Percentiles rank a stretch among this genome's conserved stretches.
Evolutionary conservation across 768 basidiomycete species (phyloP).

Genomic region (Leccinum broughii): DNA sequence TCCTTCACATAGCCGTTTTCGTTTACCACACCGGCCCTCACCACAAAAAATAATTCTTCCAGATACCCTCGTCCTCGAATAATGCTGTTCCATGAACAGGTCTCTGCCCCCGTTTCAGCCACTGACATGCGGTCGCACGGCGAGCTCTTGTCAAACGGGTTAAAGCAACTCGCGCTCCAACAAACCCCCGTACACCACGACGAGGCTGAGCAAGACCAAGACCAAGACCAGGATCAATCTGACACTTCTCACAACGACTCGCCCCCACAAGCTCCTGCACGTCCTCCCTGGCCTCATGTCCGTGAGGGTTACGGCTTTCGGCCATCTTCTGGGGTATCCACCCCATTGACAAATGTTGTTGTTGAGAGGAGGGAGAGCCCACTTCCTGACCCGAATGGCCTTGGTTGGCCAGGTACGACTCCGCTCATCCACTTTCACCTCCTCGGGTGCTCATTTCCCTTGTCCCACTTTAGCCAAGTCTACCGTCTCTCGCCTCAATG

Average conservation of each 20-base stretch:
- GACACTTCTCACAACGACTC: slow-evolving; percentile 13
- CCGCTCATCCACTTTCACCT: not conserved
- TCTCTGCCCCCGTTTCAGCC: not conserved
- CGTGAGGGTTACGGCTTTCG: slow-evolving; percentile 86
- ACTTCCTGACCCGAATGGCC: slow-evolving; percentile 61
- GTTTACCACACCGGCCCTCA: not conserved
- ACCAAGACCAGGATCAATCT: not conserved
- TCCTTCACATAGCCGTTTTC: slow-evolving; percentile 28
- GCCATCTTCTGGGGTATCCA: slow-evolving; percentile 62
- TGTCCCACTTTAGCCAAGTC: slow-evolving; percentile 67
- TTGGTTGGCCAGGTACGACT: slow-evolving; percentile 87
- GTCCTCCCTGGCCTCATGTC: slow-evolving; percentile 37
- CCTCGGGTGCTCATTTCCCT: slow-evolving; percentile 15
- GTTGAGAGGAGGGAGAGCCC: slow-evolving; percentile 33
- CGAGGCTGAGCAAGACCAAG: slow-evolving; percentile 1
- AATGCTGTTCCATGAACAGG: not conserved
- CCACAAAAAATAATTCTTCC: not conserved
- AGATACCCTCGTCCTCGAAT: not conserved
- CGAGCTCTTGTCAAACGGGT: slow-evolving; percentile 44
- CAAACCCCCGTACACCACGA: slow-evolving; percentile 12
- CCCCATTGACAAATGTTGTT: slow-evolving; percentile 46
- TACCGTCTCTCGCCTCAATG: slow-evolving; percentile 80
- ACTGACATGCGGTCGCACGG: slow-evolving; percentile 35
- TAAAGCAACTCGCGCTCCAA: slow-evolving; percentile 47
- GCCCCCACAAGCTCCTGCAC: slow-evolving; percentile 17